Conservation (phyloP, 2,329 filamentous ascomycete genomes). For the Grosmannia penicillata region DNA sequence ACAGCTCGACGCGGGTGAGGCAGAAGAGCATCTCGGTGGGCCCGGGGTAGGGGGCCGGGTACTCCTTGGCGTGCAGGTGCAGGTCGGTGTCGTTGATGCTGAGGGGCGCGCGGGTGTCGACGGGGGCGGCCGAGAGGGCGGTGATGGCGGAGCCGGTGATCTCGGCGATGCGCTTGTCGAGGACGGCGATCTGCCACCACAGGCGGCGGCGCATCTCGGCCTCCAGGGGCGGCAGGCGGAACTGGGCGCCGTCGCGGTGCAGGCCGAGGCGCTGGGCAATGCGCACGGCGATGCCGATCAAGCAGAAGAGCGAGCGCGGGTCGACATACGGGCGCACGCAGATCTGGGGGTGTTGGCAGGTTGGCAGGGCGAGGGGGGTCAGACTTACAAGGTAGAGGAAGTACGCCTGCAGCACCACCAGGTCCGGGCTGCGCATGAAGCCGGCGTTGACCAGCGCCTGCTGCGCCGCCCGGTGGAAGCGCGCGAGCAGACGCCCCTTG, state of each 20-base stretch:
- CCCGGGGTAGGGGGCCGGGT: constrained; percentile 30
- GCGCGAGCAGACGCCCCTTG: constrained; percentile 32
- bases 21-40: constrained; percentile 47
- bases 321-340: constrained; percentile 43
- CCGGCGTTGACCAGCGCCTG: constrained; percentile 51
- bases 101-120: constrained; percentile 41
- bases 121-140: constrained; percentile 32
- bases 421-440: constrained; percentile 51
- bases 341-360: constrained; percentile 26
- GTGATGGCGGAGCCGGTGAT: constrained; percentile 45
- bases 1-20: constrained; percentile 40
- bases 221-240: constrained; percentile 40
- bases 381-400: constrained; percentile 48
- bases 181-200: constrained; percentile 58
- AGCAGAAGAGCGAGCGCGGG: constrained; percentile 42
- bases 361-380: constrained; percentile 7
- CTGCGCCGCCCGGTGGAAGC: constrained; percentile 43
- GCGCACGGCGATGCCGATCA: constrained; percentile 51
- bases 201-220: constrained; percentile 56
- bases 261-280: constrained; percentile 55
- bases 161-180: constrained; percentile 55
- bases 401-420: constrained; percentile 52
- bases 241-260: constrained; percentile 45
- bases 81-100: constrained; percentile 50
- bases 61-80: constrained; percentile 39